Conservation (phyloP, 2,329 filamentous ascomycete genomes). For the Penicillium sp. region DNA sequence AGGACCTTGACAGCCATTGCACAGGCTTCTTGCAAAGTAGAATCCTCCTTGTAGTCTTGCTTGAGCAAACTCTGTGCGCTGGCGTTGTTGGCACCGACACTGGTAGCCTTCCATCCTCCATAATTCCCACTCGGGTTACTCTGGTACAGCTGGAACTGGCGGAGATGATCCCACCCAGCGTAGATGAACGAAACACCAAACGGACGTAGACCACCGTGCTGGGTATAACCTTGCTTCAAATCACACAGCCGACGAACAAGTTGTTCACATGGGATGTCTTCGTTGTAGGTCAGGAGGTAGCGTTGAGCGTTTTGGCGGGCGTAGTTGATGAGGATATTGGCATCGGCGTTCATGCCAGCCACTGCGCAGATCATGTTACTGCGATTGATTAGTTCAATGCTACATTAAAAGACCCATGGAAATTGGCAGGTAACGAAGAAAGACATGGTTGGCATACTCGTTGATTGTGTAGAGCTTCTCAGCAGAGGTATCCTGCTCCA, state of each 20-base stretch:
- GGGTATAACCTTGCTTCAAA: conserved; percentile 97
- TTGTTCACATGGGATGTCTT: conserved; percentile 99
- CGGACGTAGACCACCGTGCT: conserved; percentile 94
- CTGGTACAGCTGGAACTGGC: conserved; percentile 97
- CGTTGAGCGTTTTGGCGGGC: conserved; percentile 93
- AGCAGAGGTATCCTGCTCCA: conserved; percentile 98
- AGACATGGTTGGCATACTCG: conserved; percentile 58
- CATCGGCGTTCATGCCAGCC: conserved; percentile 97
- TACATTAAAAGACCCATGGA: neutral
- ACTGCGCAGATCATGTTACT: conserved; percentile 99
- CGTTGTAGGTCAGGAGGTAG: conserved; percentile 98
- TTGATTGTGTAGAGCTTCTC: conserved; percentile 99
- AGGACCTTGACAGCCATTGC: conserved; percentile 96
- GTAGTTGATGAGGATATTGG: conserved; percentile 99
- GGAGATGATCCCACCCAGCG: conserved; percentile 90
- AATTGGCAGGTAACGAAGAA: neutral
- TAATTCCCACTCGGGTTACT: conserved; percentile 99
- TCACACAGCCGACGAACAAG: conserved; percentile 94
- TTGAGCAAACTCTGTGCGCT: conserved; percentile 95
- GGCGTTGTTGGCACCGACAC: conserved; percentile 95
- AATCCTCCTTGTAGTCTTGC: conserved; percentile 99
- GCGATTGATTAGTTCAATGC: conserved; percentile 15
- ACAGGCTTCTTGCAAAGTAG: conserved; percentile 90
- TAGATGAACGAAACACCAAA: conserved; percentile 99
- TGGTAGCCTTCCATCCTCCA: conserved; percentile 98